A percentile compares a stretch with the other conserved stretches of the same genome.
Conservation (phyloP, 2,329 filamentous ascomycete genomes). For the Colletotrichum aenigma region DNA sequence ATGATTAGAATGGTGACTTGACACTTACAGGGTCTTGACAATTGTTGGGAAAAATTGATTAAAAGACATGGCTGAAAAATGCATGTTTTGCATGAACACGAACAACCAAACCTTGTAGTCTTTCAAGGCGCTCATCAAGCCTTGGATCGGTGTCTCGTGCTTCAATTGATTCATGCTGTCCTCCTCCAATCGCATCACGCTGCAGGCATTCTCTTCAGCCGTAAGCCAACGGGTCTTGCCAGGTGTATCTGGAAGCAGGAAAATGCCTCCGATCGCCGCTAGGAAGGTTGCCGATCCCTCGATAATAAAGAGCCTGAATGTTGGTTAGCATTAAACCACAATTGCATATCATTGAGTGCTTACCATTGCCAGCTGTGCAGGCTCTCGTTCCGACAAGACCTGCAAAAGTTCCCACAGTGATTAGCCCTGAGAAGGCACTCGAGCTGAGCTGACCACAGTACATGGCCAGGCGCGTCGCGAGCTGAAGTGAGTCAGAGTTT, state of each 20-base stretch:
- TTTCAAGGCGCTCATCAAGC: constrained; percentile 1
- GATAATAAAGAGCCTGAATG: constrained; percentile 29
- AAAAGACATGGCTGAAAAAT: constrained; percentile 59
- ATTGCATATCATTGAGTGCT: neutral
- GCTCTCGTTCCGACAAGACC: constrained; percentile 27
- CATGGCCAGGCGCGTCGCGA: constrained; percentile 42
- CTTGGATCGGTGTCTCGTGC: neutral
- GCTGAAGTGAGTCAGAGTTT: neutral
- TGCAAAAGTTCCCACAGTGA: constrained; percentile 44
- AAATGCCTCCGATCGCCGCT: constrained; percentile 21
- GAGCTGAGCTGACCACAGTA: constrained; percentile 43
- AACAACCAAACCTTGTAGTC: constrained; percentile 38
- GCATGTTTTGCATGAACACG: constrained; percentile 29
- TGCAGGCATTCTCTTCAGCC: constrained; percentile 25
- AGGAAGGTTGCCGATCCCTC: constrained; percentile 26
- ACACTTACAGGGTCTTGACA: constrained; percentile 54
- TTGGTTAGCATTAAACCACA: neutral
- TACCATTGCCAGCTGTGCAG: constrained; percentile 33
- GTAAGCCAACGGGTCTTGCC: constrained; percentile 39
- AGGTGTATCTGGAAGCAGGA: constrained; percentile 27
- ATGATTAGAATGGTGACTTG: neutral
- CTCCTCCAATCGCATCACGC: neutral
- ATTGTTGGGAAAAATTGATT: constrained; percentile 82
- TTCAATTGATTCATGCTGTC: neutral
- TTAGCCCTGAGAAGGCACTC: constrained; percentile 45